phyloP scores from a whole-genome alignment of 179 eudicot genomes.

The Beta lomatogona region DNA sequence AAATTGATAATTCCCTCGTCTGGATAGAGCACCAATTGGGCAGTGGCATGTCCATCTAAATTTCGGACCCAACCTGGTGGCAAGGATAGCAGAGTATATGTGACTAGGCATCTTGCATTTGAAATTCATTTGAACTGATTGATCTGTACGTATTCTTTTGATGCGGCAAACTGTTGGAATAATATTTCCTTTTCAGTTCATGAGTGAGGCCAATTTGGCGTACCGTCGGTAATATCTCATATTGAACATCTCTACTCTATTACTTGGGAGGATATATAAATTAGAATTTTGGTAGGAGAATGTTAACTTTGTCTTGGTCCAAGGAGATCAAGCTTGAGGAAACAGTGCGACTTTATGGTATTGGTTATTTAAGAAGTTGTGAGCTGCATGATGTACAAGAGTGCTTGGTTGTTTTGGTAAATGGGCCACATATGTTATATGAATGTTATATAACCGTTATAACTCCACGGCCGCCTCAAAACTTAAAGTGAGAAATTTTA shows the following conservation, averaged over 20 bases:
- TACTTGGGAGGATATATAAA: neutral
- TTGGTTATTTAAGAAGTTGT: neutral
- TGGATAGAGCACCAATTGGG: neutral
- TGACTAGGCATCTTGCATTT: neutral
- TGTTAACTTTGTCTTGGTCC: neutral
- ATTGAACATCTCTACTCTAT: neutral
- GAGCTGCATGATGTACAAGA: neutral
- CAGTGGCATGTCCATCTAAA: neutral
- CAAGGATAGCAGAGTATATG: too few species aligned
- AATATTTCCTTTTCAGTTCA: neutral
- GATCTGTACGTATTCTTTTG: neutral
- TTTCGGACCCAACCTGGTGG: neutral
- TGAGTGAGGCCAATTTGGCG: neutral
- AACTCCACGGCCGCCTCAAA: neutral
- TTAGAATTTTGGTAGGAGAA: neutral
- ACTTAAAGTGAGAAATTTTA: neutral
- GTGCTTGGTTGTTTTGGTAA: neutral
- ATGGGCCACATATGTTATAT: neutral
- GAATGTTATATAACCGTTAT: neutral
- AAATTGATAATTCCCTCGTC: neutral
- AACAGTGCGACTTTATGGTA: neutral
- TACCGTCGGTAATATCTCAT: neutral
- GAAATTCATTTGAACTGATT: neutral
- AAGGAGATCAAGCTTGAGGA: neutral
- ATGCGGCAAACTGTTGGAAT: neutral